Evolutionary conservation across 106 monocot species (phyloP).

Genomic region (Platanthera guangdongensis): DNA sequence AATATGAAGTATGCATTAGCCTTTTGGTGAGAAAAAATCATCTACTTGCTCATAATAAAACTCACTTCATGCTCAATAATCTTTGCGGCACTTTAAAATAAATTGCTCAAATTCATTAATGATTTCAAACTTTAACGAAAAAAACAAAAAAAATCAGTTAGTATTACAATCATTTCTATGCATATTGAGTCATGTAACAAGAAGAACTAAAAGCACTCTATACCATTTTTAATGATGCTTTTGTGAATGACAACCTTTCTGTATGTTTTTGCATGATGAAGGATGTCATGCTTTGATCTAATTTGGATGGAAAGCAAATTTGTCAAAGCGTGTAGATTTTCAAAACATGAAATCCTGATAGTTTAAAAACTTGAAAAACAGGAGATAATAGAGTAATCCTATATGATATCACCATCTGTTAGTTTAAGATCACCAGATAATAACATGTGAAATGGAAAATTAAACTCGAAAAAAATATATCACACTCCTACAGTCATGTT

Average conservation of each 20-base stretch:
- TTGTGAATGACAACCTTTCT: slow-evolving; percentile 56
- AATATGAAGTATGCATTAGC: not conserved
- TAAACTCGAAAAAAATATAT: not conserved
- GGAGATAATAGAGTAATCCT: not conserved
- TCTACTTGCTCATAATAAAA: not conserved
- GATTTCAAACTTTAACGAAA: slow-evolving; percentile 55
- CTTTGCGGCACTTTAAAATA: slow-evolving; percentile 78
- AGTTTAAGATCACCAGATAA: not conserved
- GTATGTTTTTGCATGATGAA: slow-evolving; percentile 78
- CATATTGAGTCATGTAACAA: not conserved
- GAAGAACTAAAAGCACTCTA: not conserved
- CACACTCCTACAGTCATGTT: not conserved
- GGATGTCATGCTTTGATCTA: slow-evolving; percentile 62
- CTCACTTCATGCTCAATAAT: slow-evolving; percentile 97
- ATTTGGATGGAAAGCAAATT: slow-evolving; percentile 39
- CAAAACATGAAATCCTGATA: not conserved
- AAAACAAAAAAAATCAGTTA: not conserved
- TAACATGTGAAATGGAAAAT: not conserved
- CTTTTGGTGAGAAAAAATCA: not conserved
- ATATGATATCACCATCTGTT: not conserved
- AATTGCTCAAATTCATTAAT: slow-evolving; percentile 73
- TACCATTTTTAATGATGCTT: slow-evolving; percentile 85
- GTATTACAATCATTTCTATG: not conserved
- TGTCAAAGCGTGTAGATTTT: not conserved
- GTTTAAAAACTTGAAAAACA: not conserved